phyloP scores from a whole-genome alignment of 495 filamentous ascomycete genomes.

The Hypoxylon rickii region DNA sequence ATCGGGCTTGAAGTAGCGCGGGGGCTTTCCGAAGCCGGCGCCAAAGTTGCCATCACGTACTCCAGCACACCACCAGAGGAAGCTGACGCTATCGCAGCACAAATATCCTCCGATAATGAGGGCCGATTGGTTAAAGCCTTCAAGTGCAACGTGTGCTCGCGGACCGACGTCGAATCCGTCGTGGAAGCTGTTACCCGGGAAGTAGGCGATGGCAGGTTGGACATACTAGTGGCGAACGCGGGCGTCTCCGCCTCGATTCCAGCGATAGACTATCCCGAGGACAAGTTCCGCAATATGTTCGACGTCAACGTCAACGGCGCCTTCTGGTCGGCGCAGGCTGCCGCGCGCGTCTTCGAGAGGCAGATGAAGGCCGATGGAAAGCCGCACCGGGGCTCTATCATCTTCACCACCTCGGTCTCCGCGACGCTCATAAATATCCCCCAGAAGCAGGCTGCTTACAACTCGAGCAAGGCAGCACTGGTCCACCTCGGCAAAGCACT shows the following conservation, averaged over 20 bases:
- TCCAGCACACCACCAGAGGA: conserved; percentile 25
- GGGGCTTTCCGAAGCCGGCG: conserved; percentile 48
- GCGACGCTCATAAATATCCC: conserved; percentile 67
- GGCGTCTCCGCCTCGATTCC: conserved; percentile 67
- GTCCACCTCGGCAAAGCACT: conserved; percentile 66
- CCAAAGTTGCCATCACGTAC: conserved; percentile 46
- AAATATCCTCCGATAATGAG: conserved; percentile 23
- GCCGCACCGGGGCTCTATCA: conserved; percentile 61
- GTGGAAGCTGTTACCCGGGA: conserved; percentile 22
- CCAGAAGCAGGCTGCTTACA: conserved; percentile 66
- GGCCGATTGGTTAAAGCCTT: conserved; percentile 29
- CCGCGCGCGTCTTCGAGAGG: conserved; percentile 72
- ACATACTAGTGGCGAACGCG: conserved; percentile 55
- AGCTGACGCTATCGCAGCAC: conserved; percentile 25
- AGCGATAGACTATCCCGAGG: conserved; percentile 66
- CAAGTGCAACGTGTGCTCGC: conserved; percentile 32
- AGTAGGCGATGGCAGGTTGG: conserved; percentile 27
- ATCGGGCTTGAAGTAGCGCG: conserved; percentile 45
- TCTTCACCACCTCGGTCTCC: conserved; percentile 67
- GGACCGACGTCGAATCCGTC: conserved; percentile 18
- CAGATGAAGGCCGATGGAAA: conserved; percentile 46
- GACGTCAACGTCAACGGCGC: conserved; percentile 74
- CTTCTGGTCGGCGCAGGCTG: conserved; percentile 71
- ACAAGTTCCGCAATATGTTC: conserved; percentile 70
- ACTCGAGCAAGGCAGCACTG: conserved; percentile 62